These are phyloP conservation scores for Williopsis jadinii DNA, from an alignment of 1,139 yeast species.

Conservation along the genomic window DNA sequence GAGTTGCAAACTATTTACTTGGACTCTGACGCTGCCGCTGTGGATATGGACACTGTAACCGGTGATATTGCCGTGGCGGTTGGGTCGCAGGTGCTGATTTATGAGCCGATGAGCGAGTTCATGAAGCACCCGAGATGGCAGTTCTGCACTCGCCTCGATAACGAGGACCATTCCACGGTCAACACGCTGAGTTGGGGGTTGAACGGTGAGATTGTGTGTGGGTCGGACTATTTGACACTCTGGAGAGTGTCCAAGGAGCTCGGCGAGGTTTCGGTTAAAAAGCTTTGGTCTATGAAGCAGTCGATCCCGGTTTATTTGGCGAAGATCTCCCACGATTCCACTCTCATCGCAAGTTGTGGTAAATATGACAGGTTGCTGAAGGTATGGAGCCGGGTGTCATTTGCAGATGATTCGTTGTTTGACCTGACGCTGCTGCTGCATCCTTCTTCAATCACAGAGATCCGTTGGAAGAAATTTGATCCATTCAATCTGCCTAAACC, in stretches of 20 bases:
- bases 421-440: constrained; percentile 68
- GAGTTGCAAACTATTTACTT: constrained; percentile 74
- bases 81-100: constrained; percentile 27
- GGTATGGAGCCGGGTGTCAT: constrained; percentile 72
- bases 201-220: constrained; percentile 54
- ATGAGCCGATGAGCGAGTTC: constrained; percentile 33
- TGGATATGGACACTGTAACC: constrained; percentile 51
- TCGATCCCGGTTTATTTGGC: constrained; percentile 51
- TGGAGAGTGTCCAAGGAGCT: constrained; percentile 45
- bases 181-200: constrained; percentile 65
- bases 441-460: constrained; percentile 46
- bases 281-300: constrained; percentile 51
- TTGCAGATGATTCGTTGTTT: constrained; percentile 63
- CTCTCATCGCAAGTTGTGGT: constrained; percentile 58
- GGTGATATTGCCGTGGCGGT: constrained; percentile 44
- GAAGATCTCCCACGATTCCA: constrained; percentile 56
- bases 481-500: constrained; percentile 15
- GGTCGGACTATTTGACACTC: constrained; percentile 47
- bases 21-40: constrained; percentile 56
- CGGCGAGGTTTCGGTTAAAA: constrained; percentile 31
- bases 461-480: constrained; percentile 44
- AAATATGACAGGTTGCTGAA: constrained; percentile 60
- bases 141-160: constrained; percentile 27
- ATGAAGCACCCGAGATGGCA: constrained; percentile 42
- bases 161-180: constrained; percentile 32